Percentiles rank a stretch among this genome's conserved stretches.
phyloP scores from a whole-genome alignment of 2,329 filamentous ascomycete genomes.

The Ophiostoma novo-ulmi region DNA sequence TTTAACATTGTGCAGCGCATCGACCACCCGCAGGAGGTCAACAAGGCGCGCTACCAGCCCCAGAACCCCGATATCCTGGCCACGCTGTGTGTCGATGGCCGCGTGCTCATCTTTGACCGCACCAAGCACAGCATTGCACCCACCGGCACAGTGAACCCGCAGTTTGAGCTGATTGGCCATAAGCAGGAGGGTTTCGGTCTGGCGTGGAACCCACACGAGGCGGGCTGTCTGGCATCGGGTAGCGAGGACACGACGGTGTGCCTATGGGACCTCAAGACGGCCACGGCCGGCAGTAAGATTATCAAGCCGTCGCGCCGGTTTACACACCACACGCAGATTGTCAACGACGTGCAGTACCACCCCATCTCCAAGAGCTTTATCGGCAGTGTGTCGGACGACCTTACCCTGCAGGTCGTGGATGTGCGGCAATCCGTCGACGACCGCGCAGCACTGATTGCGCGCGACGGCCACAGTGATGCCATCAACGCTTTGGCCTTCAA shows the following conservation, averaged over 20 bases:
- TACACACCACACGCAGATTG: conserved; percentile 81
- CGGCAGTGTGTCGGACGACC: conserved; percentile 90
- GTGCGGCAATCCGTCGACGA: conserved; percentile 63
- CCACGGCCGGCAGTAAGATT: conserved; percentile 55
- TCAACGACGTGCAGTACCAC: conserved; percentile 97
- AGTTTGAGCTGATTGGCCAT: conserved; percentile 82
- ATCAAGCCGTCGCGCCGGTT: conserved; percentile 70
- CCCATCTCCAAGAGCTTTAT: conserved; percentile 79
- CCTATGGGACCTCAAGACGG: conserved; percentile 82
- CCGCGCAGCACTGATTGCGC: conserved; percentile 62
- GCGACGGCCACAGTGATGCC: conserved; percentile 77
- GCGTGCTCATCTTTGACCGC: conserved; percentile 88
- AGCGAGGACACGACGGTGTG: conserved; percentile 89
- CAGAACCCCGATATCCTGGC: conserved; percentile 97
- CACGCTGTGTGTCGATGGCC: conserved; percentile 81
- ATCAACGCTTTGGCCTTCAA: conserved; percentile 97
- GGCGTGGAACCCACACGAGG: conserved; percentile 81
- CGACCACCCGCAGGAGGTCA: conserved; percentile 92
- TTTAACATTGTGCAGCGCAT: conserved; percentile 95
- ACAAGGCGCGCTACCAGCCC: conserved; percentile 96
- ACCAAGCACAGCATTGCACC: conserved; percentile 85
- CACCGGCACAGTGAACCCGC: conserved; percentile 67
- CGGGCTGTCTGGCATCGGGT: conserved; percentile 79
- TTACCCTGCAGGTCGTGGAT: conserved; percentile 88
- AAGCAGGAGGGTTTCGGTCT: conserved; percentile 85